phyloP scores from a whole-genome alignment of 2,329 filamentous ascomycete genomes.

The Exophiala oligosperma region DNA sequence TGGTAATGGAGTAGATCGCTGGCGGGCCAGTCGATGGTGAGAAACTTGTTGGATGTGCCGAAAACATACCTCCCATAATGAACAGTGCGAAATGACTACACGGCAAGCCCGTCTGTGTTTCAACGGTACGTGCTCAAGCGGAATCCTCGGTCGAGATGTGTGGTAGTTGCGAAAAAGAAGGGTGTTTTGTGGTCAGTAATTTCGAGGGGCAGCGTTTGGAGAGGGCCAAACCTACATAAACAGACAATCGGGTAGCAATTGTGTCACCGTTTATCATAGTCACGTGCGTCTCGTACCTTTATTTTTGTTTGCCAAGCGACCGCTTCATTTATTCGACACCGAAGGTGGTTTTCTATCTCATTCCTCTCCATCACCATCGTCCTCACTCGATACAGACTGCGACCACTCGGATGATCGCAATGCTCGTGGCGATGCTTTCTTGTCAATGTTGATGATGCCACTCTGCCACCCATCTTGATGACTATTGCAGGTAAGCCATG shows the following conservation, averaged over 20 bases:
- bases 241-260: constrained; percentile 1
- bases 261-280: neutral
- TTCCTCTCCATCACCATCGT: neutral
- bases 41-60: too few species aligned
- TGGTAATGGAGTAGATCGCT: too few species aligned
- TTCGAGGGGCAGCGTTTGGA: neutral
- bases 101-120: too few species aligned
- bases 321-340: neutral
- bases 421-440: neutral
- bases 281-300: neutral
- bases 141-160: too few species aligned
- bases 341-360: neutral
- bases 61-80: constrained; percentile 3
- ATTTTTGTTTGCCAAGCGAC: neutral
- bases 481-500: neutral
- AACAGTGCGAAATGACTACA: neutral
- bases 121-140: too few species aligned
- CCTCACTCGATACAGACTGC: neutral
- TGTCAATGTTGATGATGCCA: neutral
- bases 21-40: too few species aligned
- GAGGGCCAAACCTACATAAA: neutral
- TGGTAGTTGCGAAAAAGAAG: neutral
- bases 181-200: neutral
- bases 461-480: neutral
- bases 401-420: neutral